Conservation (phyloP, 1,284 basidiomycete genomes). For the Neotropicomus parvogracilis region DNA sequence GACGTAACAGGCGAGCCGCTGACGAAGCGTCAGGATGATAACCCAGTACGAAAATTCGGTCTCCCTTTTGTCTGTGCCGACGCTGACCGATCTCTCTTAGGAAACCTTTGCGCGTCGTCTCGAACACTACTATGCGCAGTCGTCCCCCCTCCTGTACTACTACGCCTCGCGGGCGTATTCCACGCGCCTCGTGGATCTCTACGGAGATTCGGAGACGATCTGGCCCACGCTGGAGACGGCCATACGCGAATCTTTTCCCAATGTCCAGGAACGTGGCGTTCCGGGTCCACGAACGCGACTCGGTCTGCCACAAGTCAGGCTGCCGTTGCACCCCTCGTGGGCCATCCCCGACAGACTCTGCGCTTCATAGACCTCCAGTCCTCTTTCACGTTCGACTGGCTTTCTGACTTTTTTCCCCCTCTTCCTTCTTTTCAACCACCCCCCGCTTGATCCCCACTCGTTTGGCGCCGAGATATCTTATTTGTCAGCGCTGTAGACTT, state of each 20-base stretch:
- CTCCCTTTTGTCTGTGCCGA: constrained; percentile 5
- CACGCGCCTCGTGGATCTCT: constrained; percentile 26
- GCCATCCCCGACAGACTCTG: constrained; percentile 13
- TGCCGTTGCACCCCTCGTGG: constrained; percentile 13
- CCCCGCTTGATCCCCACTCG: too few species aligned
- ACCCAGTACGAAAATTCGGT: constrained; percentile 59
- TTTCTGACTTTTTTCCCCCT: background rate
- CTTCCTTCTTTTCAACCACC: background rate
- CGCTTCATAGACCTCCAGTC: constrained; percentile 14
- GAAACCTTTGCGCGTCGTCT: constrained; percentile 84
- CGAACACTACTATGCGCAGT: constrained; percentile 77
- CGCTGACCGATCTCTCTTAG: constrained; percentile 40
- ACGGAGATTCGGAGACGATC: constrained; percentile 26
- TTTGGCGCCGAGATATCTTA: constrained; percentile 10
- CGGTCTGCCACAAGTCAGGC: constrained; percentile 19
- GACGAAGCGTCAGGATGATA: constrained; percentile 87
- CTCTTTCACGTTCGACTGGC: background rate
- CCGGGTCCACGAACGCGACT: constrained; percentile 15
- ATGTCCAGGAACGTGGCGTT: constrained; percentile 14
- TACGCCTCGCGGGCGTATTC: constrained; percentile 46
- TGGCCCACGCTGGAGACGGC: constrained; percentile 24
- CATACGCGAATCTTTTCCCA: constrained; percentile 18
- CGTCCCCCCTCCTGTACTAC: constrained; percentile 81
- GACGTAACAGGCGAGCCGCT: constrained; percentile 93
- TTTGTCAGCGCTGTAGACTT: constrained; percentile 23